Evolutionary conservation across 208 protist genomes (phyloP).

Genomic region (Endotrypanum monterogeii): DNA sequence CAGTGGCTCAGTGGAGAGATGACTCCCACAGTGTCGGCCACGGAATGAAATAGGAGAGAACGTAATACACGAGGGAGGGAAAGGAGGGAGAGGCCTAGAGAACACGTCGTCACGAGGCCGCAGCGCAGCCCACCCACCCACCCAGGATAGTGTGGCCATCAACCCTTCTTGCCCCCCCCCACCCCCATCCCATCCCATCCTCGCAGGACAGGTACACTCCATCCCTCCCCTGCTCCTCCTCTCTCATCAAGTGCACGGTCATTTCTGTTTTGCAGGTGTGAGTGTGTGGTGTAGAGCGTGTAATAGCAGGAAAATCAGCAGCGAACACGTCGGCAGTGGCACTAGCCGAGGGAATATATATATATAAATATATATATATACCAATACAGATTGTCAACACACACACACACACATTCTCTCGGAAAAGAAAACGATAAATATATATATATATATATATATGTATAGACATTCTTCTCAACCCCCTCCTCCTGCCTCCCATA

Average conservation of each 20-base stretch:
- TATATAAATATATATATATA: no score
- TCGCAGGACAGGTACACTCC: no score
- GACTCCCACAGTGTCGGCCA: background rate
- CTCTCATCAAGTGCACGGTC: background rate
- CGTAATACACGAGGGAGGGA: background rate
- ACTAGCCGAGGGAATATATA: conserved; percentile 3
- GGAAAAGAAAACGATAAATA: background rate
- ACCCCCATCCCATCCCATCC: background rate
- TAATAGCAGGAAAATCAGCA: background rate
- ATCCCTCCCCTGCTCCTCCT: no score
- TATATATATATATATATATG: conserved; percentile 2
- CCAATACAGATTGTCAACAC: no score
- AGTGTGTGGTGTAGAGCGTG: background rate
- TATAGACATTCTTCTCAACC: background rate
- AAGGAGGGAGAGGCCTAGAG: background rate
- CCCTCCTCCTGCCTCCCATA: background rate
- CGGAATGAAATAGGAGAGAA: background rate
- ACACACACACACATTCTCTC: background rate
- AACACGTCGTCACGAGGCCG: background rate
- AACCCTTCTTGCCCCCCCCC: background rate
- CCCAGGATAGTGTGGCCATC: background rate
- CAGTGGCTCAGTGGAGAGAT: no score
- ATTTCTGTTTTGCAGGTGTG: background rate
- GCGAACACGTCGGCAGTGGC: background rate
- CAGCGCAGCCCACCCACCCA: background rate